Percentiles rank a stretch among this genome's conserved stretches.
Conservation (phyloP, 2,329 filamentous ascomycete species). For the Teratosphaeria viscida region DNA sequence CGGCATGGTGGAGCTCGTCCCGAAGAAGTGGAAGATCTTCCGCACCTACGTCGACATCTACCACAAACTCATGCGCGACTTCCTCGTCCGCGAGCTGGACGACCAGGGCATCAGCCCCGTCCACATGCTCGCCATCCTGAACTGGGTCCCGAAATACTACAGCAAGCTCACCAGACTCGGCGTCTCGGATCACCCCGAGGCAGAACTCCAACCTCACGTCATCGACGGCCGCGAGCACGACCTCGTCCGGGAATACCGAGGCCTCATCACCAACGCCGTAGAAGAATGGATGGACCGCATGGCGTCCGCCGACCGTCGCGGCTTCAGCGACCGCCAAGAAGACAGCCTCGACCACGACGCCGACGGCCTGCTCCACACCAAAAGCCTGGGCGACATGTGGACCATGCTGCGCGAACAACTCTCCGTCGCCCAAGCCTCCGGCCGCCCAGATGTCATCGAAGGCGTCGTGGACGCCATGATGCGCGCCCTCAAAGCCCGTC, state of each 20-base stretch:
- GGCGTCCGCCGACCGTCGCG: conserved; percentile 67
- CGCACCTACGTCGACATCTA: conserved; percentile 85
- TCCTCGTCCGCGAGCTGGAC: conserved; percentile 71
- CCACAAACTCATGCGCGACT: conserved; percentile 91
- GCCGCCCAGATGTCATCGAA: conserved; percentile 82
- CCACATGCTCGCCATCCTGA: conserved; percentile 82
- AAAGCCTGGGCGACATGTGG: conserved; percentile 90
- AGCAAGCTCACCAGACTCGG: conserved; percentile 89
- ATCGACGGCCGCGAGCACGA: conserved; percentile 85
- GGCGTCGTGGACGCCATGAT: conserved; percentile 97
- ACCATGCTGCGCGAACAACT: conserved; percentile 93
- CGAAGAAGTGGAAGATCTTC: conserved; percentile 93
- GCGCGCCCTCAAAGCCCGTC: conserved; percentile 68
- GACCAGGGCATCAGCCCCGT: conserved; percentile 74
- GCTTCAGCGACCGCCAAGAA: conserved; percentile 66
- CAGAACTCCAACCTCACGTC: conserved; percentile 53
- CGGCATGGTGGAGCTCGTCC: conserved; percentile 84
- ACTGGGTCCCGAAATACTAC: conserved; percentile 95
- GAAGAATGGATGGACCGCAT: conserved; percentile 98
- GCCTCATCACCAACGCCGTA: conserved; percentile 88
- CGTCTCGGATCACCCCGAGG: conserved; percentile 54
- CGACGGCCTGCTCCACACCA: conserved; percentile 84
- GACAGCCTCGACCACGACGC: conserved; percentile 79
- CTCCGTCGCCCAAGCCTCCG: conserved; percentile 70
- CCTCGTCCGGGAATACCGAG: conserved; percentile 84